Conservation (phyloP, 2,329 filamentous ascomycete species). For the Lachnellula subtilissima region DNA sequence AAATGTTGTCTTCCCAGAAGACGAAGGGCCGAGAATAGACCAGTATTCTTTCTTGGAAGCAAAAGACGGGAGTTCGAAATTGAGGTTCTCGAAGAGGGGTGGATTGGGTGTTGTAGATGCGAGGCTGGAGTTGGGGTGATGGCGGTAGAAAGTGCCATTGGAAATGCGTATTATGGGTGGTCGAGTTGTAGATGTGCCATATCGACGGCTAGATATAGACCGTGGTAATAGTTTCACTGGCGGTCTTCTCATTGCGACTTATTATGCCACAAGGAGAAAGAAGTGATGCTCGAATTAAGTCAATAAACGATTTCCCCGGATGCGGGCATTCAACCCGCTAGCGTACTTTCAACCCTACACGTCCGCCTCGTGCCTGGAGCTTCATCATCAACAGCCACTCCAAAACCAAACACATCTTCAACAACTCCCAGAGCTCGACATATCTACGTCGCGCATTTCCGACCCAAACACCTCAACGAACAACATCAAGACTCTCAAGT, state of each 20-base stretch:
- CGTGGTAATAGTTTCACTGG: conserved; percentile 1
- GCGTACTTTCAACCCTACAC: conserved; percentile 17
- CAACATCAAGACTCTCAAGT: background rate
- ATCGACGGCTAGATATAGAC: conserved; percentile 11
- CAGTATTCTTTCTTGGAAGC: conserved; percentile 57
- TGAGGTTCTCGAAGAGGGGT: conserved; percentile 67
- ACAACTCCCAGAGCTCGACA: background rate
- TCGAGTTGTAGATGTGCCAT: conserved; percentile 25
- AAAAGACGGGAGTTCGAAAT: conserved; percentile 62
- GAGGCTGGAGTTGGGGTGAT: conserved; percentile 56
- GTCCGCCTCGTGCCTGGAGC: conserved; percentile 25
- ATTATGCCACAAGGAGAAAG: background rate
- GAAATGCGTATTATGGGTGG: conserved; percentile 65
- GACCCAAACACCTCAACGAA: conserved; percentile 2
- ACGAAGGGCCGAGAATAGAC: conserved; percentile 77
- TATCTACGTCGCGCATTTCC: background rate
- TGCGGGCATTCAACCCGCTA: conserved; percentile 6
- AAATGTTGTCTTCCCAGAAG: conserved; percentile 76
- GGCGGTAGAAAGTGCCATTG: conserved; percentile 78
- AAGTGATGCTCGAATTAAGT: background rate
- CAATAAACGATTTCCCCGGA: background rate
- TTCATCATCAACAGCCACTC: conserved; percentile 12
- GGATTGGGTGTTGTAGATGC: conserved; percentile 48
- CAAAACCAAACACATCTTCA: background rate
- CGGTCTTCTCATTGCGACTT: conserved; percentile 20